These are phyloP conservation scores for Phytopythium helicoides DNA, from an alignment of 352 stramenopile genomes.

Conservation along the genomic window DNA sequence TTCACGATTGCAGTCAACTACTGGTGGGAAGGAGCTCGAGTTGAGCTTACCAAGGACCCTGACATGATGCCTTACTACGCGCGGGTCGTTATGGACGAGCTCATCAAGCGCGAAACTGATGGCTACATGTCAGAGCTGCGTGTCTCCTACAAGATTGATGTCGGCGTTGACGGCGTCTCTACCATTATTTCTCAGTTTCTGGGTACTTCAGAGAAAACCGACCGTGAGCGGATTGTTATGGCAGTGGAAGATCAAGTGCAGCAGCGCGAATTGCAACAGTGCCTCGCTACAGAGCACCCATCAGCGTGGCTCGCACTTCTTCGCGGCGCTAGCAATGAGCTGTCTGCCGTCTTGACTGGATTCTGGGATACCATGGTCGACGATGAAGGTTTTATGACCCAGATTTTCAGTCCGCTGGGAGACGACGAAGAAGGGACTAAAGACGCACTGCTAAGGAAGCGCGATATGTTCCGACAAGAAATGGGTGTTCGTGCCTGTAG, in stretches of 20 bases:
- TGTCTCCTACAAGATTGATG: neutral
- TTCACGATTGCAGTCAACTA: conserved; percentile 83
- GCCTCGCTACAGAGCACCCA: conserved; percentile 15
- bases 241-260: conserved; percentile 16
- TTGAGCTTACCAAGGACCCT: conserved; percentile 39
- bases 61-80: conserved; percentile 61
- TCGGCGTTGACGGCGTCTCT: conserved; percentile 9
- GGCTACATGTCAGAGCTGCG: conserved; percentile 20
- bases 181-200: conserved; percentile 11
- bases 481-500: conserved; percentile 2
- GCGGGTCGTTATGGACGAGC: conserved; percentile 57
- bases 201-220: conserved; percentile 13
- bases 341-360: conserved; percentile 23
- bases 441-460: conserved; percentile 27
- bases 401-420: conserved; percentile 35
- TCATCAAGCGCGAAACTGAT: conserved; percentile 44
- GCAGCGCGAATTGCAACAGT: conserved; percentile 10
- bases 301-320: conserved; percentile 32
- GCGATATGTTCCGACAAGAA: conserved; percentile 30
- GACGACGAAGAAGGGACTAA: conserved; percentile 36
- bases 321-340: conserved; percentile 29
- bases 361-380: conserved; percentile 39
- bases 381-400: conserved; percentile 14
- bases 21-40: conserved; percentile 72
- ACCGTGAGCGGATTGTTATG: conserved; percentile 31